Evolutionary conservation across 2,329 filamentous ascomycete species (phyloP).

Genomic region (Ciborinia camelliae): DNA sequence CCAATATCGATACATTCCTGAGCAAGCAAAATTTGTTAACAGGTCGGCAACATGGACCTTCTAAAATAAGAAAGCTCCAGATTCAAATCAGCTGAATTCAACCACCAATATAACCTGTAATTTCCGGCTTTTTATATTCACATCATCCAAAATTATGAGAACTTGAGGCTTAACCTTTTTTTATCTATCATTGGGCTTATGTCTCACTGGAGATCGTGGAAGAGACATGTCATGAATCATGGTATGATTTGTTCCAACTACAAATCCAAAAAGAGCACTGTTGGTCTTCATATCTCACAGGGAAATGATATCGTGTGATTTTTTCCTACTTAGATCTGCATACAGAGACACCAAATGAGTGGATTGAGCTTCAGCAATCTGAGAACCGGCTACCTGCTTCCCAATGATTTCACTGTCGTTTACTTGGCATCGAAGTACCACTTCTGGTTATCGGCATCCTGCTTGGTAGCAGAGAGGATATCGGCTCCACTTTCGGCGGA

Average conservation of each 20-base stretch:
- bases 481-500: background rate
- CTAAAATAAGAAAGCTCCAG: no score
- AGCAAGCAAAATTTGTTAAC: no score
- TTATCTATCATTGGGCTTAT: no score
- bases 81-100: no score
- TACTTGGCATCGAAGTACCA: conserved; percentile 8
- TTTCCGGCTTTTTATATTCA: no score
- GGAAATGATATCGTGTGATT: background rate
- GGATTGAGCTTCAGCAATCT: no score
- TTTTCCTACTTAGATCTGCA: background rate
- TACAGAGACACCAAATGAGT: background rate
- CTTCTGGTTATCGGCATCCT: conserved; percentile 7
- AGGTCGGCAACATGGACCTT: no score
- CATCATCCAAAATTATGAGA: no score
- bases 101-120: no score
- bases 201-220: background rate
- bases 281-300: background rate
- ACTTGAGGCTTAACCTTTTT: no score
- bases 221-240: background rate
- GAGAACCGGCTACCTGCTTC: background rate
- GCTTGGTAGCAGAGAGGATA: background rate
- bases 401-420: background rate
- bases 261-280: background rate
- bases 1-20: no score
- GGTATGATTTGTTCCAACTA: background rate